Evolutionary conservation across 106 monocot species (phyloP).

Genomic region (Dendrobium huoshanense): DNA sequence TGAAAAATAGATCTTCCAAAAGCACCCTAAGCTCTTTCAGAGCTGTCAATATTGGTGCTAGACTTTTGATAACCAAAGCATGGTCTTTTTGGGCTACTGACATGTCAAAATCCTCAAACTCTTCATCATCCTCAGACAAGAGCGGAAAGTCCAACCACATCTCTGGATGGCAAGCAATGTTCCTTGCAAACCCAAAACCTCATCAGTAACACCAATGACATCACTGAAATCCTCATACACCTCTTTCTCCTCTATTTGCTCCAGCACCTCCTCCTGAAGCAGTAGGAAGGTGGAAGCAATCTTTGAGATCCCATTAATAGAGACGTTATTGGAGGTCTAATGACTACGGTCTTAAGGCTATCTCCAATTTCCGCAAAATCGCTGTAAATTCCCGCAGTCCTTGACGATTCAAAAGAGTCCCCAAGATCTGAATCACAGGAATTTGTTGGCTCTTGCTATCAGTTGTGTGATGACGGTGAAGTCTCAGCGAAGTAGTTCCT

Average conservation of each 20-base stretch:
- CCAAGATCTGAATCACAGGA: not conserved
- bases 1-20: conserved; percentile 99
- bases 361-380: conserved; percentile 83
- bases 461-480: not conserved
- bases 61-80: conserved; percentile 70
- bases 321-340: conserved; percentile 46
- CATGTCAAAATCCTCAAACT: conserved; percentile 93
- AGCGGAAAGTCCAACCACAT: conserved; percentile 93
- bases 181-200: conserved; percentile 88
- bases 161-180: conserved; percentile 94
- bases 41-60: conserved; percentile 83
- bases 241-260: conserved; percentile 17
- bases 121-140: conserved; percentile 67
- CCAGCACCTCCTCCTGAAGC: conserved; percentile 43
- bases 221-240: conserved; percentile 1
- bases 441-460: not conserved
- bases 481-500: not conserved
- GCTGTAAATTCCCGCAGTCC: conserved; percentile 48
- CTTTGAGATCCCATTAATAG: conserved; percentile 74
- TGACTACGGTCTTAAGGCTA: conserved; percentile 59
- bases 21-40: conserved; percentile 81
- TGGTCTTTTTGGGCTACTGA: conserved; percentile 85
- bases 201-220: conserved; percentile 81
- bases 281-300: conserved; percentile 68
- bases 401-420: conserved; percentile 11